Evolutionary conservation across 768 basidiomycete genomes (phyloP), one percentile per base, ranked within the genome.

Genomic region (Rhizopogon rudus): DNA sequence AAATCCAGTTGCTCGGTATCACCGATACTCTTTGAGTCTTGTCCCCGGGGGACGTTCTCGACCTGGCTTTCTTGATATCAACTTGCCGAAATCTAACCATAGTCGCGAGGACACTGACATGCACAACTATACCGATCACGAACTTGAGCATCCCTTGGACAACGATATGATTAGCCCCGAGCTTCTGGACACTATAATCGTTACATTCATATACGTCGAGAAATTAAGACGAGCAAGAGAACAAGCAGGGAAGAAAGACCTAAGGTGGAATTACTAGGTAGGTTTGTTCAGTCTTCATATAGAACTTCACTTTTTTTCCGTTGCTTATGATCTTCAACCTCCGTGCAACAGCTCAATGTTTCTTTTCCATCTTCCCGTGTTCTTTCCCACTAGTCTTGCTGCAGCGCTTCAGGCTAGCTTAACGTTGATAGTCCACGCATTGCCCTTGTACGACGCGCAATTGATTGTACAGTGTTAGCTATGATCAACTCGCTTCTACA

Each of bases 221-320:
- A 57, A 57, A 35, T 28, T 48, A 37, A 53, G 51, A 44, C 44
- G 52, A 20, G 52, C 41, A 37, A 55, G 44, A 43, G 52, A 54
- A 14, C 22, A 42, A 39, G 56, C 40, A 9, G 10, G 9, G 28
- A 53, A 51, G 43, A 20, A 37, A 5, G 51, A 51, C 35, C 40
- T 54, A 4, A 29, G 20, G 44, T 45, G n/a, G 25, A 33, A 48
- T 39, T 37, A 50, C 39, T 51, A 48, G 44, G 46, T 46, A 6
- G n/a, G 45, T 42, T 16, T 9, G 3, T 22, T 40, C 2, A 12
- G 13, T 29, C 28, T 3, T 37, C 35, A 4, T 9, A 29, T 28
- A 14, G 13, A 28, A 28, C 9, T 45, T 46, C 12, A n/a, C 6
- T 12, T 45, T 31, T 5, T n/a, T 6, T 31, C 29, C 31, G 31